These are phyloP conservation scores for Mrakiaceae sp. DNA, from an alignment of 1,284 basidiomycete species.

Conservation along the genomic window DNA sequence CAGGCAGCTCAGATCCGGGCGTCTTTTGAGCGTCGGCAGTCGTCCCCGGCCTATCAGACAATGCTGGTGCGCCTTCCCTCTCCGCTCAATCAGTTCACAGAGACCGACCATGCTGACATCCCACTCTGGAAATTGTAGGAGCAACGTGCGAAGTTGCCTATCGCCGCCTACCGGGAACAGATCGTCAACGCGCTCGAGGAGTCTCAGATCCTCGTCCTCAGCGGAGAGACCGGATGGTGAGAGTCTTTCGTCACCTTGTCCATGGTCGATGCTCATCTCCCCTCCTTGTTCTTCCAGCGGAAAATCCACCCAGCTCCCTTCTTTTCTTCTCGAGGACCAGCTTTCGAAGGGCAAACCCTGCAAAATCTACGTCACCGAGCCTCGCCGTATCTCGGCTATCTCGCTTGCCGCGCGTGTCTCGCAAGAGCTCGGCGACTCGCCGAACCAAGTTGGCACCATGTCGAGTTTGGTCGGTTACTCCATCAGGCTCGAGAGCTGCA, in stretches of 20 bases:
- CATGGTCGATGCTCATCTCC: neutral
- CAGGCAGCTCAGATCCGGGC: constrained; percentile 37
- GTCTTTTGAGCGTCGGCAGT: constrained; percentile 50
- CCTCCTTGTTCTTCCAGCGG: constrained; percentile 46
- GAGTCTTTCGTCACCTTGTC: constrained; percentile 18
- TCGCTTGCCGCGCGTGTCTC: constrained; percentile 95
- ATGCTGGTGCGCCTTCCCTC: constrained; percentile 58
- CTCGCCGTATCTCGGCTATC: constrained; percentile 85
- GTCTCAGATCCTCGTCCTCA: constrained; percentile 83
- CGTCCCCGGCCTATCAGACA: constrained; percentile 59
- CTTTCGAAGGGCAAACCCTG: constrained; percentile 70
- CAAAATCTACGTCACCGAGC: constrained; percentile 93
- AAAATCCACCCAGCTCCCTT: constrained; percentile 94
- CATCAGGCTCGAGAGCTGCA: constrained; percentile 84
- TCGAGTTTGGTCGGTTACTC: constrained; percentile 87
- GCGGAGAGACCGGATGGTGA: constrained; percentile 94
- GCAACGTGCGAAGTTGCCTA: constrained; percentile 70
- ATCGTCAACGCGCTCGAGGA: constrained; percentile 63
- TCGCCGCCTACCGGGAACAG: constrained; percentile 66
- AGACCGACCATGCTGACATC: too few species aligned
- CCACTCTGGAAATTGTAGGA: constrained; percentile 24
- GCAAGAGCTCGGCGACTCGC: constrained; percentile 77
- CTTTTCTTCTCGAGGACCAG: constrained; percentile 87
- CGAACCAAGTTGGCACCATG: constrained; percentile 64
- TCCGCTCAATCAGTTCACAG: too few species aligned